Evolutionary conservation across 352 stramenopile species (phyloP).

Genomic region (Pelagophyceae sp.): DNA sequence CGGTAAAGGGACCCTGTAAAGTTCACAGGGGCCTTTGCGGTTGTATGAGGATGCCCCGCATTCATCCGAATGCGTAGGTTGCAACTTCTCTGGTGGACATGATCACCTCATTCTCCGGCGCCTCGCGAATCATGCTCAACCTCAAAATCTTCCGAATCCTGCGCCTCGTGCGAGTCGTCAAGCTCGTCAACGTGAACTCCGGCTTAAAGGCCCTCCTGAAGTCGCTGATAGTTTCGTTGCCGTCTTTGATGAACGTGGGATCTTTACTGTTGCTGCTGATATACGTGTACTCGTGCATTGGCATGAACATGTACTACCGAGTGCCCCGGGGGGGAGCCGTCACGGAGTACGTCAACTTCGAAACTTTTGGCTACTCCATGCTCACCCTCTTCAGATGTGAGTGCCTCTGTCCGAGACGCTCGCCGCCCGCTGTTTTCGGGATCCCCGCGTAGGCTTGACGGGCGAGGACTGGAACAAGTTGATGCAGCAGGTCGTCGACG

Average conservation of each 20-base stretch:
- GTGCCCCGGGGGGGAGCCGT: constrained; percentile 55
- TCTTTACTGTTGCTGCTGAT: constrained; percentile 71
- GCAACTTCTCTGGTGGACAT: too few species aligned
- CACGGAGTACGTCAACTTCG: constrained; percentile 69
- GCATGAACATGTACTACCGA: constrained; percentile 73
- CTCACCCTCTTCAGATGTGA: constrained; percentile 69
- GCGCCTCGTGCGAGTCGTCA: constrained; percentile 65
- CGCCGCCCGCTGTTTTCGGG: too few species aligned
- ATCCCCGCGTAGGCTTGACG: too few species aligned
- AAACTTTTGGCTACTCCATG: constrained; percentile 63
- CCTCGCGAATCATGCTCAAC: constrained; percentile 23
- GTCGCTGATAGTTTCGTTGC: constrained; percentile 65
- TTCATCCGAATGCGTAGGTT: too few species aligned
- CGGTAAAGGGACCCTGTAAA: too few species aligned
- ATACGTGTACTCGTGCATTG: constrained; percentile 72
- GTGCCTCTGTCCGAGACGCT: too few species aligned
- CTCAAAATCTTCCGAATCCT: constrained; percentile 62
- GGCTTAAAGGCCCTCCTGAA: constrained; percentile 63
- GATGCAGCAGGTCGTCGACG: constrained; percentile 61
- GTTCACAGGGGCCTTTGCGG: too few species aligned
- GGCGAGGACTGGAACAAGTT: constrained; percentile 75
- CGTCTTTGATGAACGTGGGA: constrained; percentile 67
- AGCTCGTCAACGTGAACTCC: constrained; percentile 64
- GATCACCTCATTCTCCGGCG: constrained; percentile 15
- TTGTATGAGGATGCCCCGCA: too few species aligned